These are phyloP conservation scores for Cercospora berteroae DNA, from an alignment of 2,329 filamentous ascomycete genomes.

Conservation along the genomic window DNA sequence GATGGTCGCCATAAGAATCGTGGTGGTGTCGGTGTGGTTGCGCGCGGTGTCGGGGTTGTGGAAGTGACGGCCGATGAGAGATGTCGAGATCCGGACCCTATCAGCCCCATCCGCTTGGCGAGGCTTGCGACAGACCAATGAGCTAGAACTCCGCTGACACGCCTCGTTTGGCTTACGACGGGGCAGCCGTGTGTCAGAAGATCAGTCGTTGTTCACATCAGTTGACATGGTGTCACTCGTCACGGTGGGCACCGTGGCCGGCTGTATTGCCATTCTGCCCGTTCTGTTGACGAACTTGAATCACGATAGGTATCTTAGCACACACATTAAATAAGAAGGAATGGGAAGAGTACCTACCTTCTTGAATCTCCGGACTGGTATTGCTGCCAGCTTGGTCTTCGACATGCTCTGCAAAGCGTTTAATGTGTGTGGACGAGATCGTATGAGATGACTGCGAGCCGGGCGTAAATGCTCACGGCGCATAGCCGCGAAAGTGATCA, in stretches of 20 bases:
- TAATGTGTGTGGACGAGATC: not conserved
- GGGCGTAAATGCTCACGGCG: not conserved
- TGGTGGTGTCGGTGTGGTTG: slow-evolving; percentile 8
- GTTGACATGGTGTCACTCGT: not conserved
- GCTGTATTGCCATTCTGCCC: not conserved
- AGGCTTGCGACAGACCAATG: slow-evolving; percentile 5
- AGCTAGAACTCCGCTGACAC: slow-evolving; percentile 1
- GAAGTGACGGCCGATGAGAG: slow-evolving; percentile 3
- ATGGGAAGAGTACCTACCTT: slow-evolving; percentile 5
- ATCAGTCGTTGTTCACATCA: not conserved
- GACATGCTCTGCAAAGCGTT: not conserved
- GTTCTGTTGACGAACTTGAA: not conserved
- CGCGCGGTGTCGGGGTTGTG: slow-evolving; percentile 14
- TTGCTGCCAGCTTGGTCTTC: not conserved
- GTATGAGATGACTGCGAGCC: slow-evolving; percentile 1
- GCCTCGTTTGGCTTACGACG: slow-evolving; percentile 3
- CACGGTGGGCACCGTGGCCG: not conserved
- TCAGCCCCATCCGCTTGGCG: not conserved
- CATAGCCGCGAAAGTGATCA: slow-evolving; percentile 13
- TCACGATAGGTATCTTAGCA: not conserved
- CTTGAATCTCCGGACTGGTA: not conserved
- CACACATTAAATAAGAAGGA: not conserved
- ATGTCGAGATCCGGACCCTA: not conserved
- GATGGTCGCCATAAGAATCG: slow-evolving; percentile 18
- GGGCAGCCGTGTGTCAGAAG: not conserved